Percentiles rank a stretch among this genome's conserved stretches.
Conservation (phyloP, 2,329 filamentous ascomycete species). For the Sporothrix pseudoabietina region DNA sequence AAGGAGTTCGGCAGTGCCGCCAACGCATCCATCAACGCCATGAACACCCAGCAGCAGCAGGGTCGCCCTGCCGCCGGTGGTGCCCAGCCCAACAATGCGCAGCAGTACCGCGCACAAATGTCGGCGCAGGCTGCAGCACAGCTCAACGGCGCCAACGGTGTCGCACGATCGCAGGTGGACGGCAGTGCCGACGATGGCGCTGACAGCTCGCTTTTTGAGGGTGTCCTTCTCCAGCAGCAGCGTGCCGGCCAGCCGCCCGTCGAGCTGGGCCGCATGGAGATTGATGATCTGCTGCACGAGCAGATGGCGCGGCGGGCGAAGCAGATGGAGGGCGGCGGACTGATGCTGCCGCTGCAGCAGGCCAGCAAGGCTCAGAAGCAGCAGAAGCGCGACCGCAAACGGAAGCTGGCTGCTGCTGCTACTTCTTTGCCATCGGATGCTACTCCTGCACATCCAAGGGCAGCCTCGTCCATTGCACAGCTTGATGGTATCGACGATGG, state of each 20-base stretch:
- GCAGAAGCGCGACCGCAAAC: constrained; percentile 36
- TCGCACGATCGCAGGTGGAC: constrained; percentile 67
- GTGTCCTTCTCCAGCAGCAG: constrained; percentile 61
- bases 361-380: constrained; percentile 38
- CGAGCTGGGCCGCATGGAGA: constrained; percentile 62
- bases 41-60: constrained; percentile 40
- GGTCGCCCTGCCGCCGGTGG: constrained; percentile 29
- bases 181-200: constrained; percentile 69
- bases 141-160: constrained; percentile 48
- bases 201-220: constrained; percentile 60
- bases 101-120: constrained; percentile 43
- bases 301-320: constrained; percentile 67
- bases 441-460: neutral
- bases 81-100: constrained; percentile 32
- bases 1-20: constrained; percentile 64
- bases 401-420: constrained; percentile 1
- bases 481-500: constrained; percentile 63
- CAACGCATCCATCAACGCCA: constrained; percentile 66
- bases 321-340: constrained; percentile 71
- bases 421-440: neutral
- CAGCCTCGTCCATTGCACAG: constrained; percentile 40
- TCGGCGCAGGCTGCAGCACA: constrained; percentile 43
- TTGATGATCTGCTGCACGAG: constrained; percentile 69
- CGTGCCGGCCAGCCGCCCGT: constrained; percentile 55
- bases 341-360: constrained; percentile 73